Base-by-base conservation (phyloP, 148 eudicot species). In the Persicaria maculosa region DNA sequence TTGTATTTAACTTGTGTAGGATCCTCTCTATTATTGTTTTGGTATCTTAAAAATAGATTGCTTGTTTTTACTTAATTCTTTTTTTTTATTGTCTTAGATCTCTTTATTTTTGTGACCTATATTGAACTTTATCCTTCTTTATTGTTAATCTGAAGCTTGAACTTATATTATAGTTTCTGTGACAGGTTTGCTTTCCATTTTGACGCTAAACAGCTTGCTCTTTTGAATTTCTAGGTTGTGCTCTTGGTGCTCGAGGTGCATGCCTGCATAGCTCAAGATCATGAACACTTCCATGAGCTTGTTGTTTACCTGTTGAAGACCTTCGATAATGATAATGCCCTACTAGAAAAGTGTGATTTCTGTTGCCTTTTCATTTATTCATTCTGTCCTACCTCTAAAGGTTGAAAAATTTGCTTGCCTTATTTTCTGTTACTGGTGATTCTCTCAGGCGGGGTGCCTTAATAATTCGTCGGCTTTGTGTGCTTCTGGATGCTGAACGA, bases 241-340 rank as follows among this genome's bases (percentile, higher is more conserved):
- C 90, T 96, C 44, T 79, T 89, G 88, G 97, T 89, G 81, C 97
- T 96, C 72, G 93, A 90, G 79, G 99, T 96, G 82, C 97, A 92
- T 90, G 97, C 99, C 50, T 89, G 90, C 83, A 92, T 96, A 72
- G 99, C 99, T 71, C 84, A 84, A 84, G 99, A 96, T 74, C 84
- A 79, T 15, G 77, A 75, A 55, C 90, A 90, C 80, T 96, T 96
- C 74, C 91, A 77, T 58, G 83, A 92, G 48, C 99, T 96, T 84
- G 82, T 96, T 79, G 91, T 88, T 74, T 89, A 81, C 85, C 83
- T 96, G 78, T 85, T 92, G 72, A 80, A 85, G 67, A 88, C 84
- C 67, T 96, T 96, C 64, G 87, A 84, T 71, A 80, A 84, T 54
- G 93, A 92, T 80, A 79, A 81, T 78, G 79, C 90, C 78, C 97